A percentile compares a stretch with the other conserved stretches of the same genome.
Evolutionary conservation across 2,329 filamentous ascomycete species (phyloP).

Genomic region (Xylariaceae sp.): DNA sequence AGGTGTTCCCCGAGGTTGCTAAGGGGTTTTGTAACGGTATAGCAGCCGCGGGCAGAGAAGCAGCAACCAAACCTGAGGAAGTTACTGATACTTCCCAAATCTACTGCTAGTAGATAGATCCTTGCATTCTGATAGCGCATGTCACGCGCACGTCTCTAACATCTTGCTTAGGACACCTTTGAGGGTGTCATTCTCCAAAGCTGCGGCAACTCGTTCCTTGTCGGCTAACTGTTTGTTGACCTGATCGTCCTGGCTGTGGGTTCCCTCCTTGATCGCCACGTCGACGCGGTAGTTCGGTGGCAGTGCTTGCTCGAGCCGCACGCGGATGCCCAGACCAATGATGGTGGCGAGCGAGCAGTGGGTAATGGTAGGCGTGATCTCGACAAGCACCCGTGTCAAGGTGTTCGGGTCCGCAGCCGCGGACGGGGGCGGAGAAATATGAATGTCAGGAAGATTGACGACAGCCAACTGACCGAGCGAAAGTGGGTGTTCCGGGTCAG

Average conservation of each 20-base stretch:
- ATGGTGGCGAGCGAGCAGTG: conserved; percentile 97
- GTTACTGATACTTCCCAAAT: too few relatives aligned
- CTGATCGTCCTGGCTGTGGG: conserved; percentile 92
- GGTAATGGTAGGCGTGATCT: conserved; percentile 94
- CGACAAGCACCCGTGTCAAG: conserved; percentile 76
- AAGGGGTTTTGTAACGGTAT: not conserved
- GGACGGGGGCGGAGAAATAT: conserved; percentile 70
- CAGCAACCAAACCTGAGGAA: not conserved
- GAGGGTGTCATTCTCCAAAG: conserved; percentile 89
- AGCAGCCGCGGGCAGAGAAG: not conserved
- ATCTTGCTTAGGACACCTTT: conserved; percentile 90
- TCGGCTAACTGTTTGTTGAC: conserved; percentile 96
- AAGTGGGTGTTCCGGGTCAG: conserved; percentile 93
- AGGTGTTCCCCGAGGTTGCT: not conserved
- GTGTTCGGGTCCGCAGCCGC: conserved; percentile 54
- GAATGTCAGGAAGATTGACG: conserved; percentile 93
- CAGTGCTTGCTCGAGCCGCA: conserved; percentile 85
- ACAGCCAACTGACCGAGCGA: conserved; percentile 92
- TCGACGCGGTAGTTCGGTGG: conserved; percentile 92
- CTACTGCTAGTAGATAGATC: too few relatives aligned
- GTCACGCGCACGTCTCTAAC: conserved; percentile 78
- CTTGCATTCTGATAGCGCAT: not conserved
- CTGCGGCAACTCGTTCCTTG: conserved; percentile 94
- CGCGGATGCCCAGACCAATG: conserved; percentile 89
- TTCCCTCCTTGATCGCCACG: conserved; percentile 91